Percentiles rank a stretch among this genome's conserved stretches.
These are phyloP conservation scores for Zygoascus meyerae DNA, from an alignment of 1,139 yeast species.

Conservation along the genomic window DNA sequence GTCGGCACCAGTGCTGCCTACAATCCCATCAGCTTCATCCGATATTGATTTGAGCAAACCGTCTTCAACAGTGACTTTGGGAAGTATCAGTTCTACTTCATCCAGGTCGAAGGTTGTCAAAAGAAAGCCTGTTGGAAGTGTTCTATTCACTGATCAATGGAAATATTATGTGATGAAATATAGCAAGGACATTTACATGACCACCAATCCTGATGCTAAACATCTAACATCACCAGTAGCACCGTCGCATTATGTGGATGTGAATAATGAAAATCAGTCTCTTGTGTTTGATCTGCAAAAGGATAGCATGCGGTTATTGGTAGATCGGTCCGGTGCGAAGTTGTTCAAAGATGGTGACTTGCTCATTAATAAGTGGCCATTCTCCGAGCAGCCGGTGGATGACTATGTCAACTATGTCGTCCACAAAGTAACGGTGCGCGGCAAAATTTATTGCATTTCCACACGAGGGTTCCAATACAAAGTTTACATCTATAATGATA, in stretches of 20 bases:
- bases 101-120: constrained; percentile 3
- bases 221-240: constrained; percentile 25
- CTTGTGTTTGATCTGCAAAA: constrained; percentile 3
- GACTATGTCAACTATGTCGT: not conserved
- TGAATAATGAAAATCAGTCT: not conserved
- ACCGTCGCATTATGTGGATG: constrained; percentile 27
- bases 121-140: constrained; percentile 9
- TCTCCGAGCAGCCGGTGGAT: not conserved
- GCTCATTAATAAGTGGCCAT: not conserved
- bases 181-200: constrained; percentile 28
- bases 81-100: not conserved
- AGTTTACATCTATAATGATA: constrained; percentile 8
- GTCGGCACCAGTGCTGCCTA: constrained; percentile 13
- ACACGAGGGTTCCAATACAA: constrained; percentile 5
- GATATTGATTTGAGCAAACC: constrained; percentile 2
- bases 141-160: constrained; percentile 15
- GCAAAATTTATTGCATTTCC: not conserved
- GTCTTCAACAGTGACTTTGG: not conserved
- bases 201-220: constrained; percentile 28
- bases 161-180: constrained; percentile 29
- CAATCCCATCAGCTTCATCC: not conserved
- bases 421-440: not conserved
- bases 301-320: not conserved
- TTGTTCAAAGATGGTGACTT: no score
- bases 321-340: no score